Conservation (phyloP, 441 rosid species). For the Populus hybrid region DNA sequence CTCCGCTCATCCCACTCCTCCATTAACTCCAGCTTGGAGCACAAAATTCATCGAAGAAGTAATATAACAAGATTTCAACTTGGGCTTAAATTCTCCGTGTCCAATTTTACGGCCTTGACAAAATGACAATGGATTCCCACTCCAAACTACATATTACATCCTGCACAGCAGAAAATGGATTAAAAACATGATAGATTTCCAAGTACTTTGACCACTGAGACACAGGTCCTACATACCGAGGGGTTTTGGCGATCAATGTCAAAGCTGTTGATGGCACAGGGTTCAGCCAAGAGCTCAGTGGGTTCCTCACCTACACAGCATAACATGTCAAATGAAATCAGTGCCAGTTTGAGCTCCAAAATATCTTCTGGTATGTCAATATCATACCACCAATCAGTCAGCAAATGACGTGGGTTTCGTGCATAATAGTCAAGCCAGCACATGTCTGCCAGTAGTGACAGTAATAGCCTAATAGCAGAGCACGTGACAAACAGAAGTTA, state of each 20-base stretch:
- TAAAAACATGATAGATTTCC: constrained; percentile 12
- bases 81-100: neutral
- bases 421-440: neutral
- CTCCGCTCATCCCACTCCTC: neutral
- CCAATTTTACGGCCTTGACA: constrained; percentile 46
- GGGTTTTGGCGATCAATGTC: constrained; percentile 86
- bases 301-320: constrained; percentile 62
- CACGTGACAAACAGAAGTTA: neutral
- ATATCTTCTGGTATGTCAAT: neutral
- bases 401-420: neutral
- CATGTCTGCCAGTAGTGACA: neutral
- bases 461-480: neutral
- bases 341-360: neutral
- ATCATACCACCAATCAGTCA: neutral
- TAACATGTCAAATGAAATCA: neutral
- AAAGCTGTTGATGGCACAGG: constrained; percentile 90
- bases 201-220: neutral
- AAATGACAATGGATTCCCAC: constrained; percentile 80
- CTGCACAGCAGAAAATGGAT: constrained; percentile 36
- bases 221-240: constrained; percentile 41
- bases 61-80: neutral
- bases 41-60: neutral
- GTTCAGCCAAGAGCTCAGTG: constrained; percentile 76
- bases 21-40: neutral
- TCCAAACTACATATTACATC: constrained; percentile 87